Conservation (phyloP, 2,329 filamentous ascomycete genomes). For the Bertia moriformis region DNA sequence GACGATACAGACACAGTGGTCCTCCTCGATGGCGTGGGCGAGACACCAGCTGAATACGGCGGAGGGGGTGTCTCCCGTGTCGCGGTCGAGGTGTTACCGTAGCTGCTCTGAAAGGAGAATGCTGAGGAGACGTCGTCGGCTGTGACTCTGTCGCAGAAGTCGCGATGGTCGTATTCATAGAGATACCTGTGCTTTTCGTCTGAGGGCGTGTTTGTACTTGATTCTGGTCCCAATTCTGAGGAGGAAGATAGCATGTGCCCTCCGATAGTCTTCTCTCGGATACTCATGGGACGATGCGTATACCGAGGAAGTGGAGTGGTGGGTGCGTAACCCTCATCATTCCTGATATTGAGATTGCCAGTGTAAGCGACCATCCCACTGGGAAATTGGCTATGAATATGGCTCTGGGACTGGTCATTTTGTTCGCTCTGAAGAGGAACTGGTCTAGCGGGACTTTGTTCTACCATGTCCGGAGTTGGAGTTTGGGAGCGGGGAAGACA, state of each 20-base stretch:
- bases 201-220: slow-evolving; percentile 3
- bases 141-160: slow-evolving; percentile 8
- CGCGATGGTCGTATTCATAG: slow-evolving; percentile 6
- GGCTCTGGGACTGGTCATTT: no score
- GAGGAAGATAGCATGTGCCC: slow-evolving; percentile 13
- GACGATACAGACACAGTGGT: slow-evolving; percentile 11
- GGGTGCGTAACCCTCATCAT: slow-evolving; percentile 14
- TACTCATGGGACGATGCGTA: slow-evolving; percentile 19
- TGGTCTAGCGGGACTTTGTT: no score
- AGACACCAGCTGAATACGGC: slow-evolving; percentile 18
- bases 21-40: slow-evolving; percentile 15
- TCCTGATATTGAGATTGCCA: no score
- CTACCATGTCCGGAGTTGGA: no score
- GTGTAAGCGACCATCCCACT: no score
- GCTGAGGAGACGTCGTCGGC: slow-evolving; percentile 21
- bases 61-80: slow-evolving; percentile 23
- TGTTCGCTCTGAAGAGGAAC: no score
- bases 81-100: slow-evolving; percentile 25
- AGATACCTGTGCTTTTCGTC: slow-evolving; percentile 16
- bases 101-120: slow-evolving; percentile 23
- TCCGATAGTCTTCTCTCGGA: slow-evolving; percentile 21
- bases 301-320: slow-evolving; percentile 21
- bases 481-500: no score
- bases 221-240: no score
- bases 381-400: no score